Evolutionary conservation across 495 filamentous ascomycete genomes (phyloP).

Genomic region (Penicillium flavigenum): DNA sequence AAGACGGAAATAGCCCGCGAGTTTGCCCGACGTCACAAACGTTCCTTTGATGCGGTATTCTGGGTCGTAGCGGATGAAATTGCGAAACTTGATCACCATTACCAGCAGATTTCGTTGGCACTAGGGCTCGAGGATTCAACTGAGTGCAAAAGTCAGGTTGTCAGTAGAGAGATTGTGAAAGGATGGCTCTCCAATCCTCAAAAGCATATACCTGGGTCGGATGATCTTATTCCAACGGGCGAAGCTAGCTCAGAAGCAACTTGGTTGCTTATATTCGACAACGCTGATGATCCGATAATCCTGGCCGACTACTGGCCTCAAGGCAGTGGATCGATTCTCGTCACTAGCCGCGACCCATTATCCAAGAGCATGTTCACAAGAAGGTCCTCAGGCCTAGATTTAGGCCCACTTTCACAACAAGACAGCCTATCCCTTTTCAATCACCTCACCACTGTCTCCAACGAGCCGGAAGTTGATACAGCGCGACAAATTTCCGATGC

Average conservation of each 20-base stretch:
- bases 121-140: slow-evolving; percentile 35
- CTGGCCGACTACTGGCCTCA: slow-evolving; percentile 38
- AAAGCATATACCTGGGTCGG: slow-evolving; percentile 15
- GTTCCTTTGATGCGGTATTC: slow-evolving; percentile 40
- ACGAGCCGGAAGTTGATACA: slow-evolving; percentile 13
- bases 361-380: slow-evolving; percentile 15
- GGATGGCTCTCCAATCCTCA: slow-evolving; percentile 35
- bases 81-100: slow-evolving; percentile 32
- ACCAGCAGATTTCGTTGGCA: slow-evolving; percentile 30
- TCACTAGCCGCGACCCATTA: slow-evolving; percentile 39
- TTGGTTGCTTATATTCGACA: slow-evolving; percentile 46
- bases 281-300: slow-evolving; percentile 32
- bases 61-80: slow-evolving; percentile 41
- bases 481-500: slow-evolving; percentile 13
- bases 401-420: slow-evolving; percentile 16
- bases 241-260: slow-evolving; percentile 18
- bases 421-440: slow-evolving; percentile 22
- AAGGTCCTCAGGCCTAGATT: slow-evolving; percentile 16
- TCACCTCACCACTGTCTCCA: slow-evolving; percentile 14
- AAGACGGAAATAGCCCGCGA: slow-evolving; percentile 43
- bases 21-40: slow-evolving; percentile 26
- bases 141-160: slow-evolving; percentile 29
- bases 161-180: slow-evolving; percentile 34
- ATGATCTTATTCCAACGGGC: slow-evolving; percentile 12
- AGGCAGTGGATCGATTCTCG: slow-evolving; percentile 33